These are phyloP conservation scores for Paecilomyces fulvus DNA, from an alignment of 2,329 filamentous ascomycete species.

Conservation along the genomic window DNA sequence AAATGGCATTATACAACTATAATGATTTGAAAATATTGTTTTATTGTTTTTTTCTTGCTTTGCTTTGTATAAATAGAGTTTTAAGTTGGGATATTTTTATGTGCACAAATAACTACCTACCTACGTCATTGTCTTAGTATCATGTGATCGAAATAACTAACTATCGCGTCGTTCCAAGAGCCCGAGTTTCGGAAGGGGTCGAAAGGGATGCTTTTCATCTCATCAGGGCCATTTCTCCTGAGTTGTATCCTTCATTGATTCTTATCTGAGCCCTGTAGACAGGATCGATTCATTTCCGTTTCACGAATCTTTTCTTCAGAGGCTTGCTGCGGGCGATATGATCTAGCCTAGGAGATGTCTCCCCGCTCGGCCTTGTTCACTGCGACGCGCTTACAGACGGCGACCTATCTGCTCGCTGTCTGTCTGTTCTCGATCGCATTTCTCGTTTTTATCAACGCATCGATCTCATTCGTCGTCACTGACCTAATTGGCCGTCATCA, in stretches of 20 bases:
- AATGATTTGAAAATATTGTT: too few species aligned
- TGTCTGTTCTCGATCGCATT: constrained; percentile 59
- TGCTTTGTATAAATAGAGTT: too few species aligned
- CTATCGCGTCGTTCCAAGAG: too few species aligned
- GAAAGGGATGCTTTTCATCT: not conserved
- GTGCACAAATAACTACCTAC: too few species aligned
- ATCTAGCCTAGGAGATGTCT: constrained; percentile 16
- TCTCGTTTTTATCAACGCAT: constrained; percentile 57
- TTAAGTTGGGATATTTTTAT: too few species aligned
- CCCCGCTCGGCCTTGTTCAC: constrained; percentile 40
- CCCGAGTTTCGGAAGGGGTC: not conserved
- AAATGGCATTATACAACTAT: too few species aligned
- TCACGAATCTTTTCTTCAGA: not conserved
- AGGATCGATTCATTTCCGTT: not conserved
- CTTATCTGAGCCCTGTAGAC: not conserved
- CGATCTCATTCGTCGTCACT: constrained; percentile 56
- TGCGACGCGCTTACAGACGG: constrained; percentile 48
- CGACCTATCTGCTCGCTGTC: constrained; percentile 53
- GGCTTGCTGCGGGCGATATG: constrained; percentile 9
- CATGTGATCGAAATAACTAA: not conserved
- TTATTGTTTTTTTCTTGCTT: too few species aligned
- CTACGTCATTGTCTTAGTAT: not conserved
- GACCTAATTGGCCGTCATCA: constrained; percentile 50
- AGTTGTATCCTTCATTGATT: not conserved
- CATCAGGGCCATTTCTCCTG: not conserved